Base-by-base conservation (phyloP, 805 yeast species). In the Tetrapisispora phaffii region DNA sequence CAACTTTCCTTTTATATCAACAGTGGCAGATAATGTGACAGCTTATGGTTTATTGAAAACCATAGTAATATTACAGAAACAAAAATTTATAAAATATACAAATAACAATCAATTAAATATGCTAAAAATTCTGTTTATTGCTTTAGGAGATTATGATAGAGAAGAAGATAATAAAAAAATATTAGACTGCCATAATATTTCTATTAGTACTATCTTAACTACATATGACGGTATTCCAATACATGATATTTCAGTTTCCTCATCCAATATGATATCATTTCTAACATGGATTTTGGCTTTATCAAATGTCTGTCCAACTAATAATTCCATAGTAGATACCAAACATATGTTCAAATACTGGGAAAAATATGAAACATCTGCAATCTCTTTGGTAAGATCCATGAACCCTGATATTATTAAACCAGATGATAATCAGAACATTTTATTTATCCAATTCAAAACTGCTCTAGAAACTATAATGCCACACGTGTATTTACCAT, bases 241-340 rank as follows among this genome's bases (percentile, higher is more conserved):
- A 0, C 60, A 66, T 0, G 51, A 60, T 2, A 46, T 73, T 33
- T 48, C 52, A 2, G 48, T 81, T 0, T 54, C 71, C 0, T 77
- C 76, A 0, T 43, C 54, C 0, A 69, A 68, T 6, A 47, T 82
- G 28, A 60, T 67, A 3, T 65, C 66, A 5, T 39, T 82, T 2
- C 42, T 82, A 10, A 66, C 81, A 0, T 73, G 82, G 47, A 47
- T 74, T 19, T 63, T 83, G 28, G 50, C 75, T 0, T 53, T 77
- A 2, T 61, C 70, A 1, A 67, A 75, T 9, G 51, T 45, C 70
- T 50, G 60, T 61, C 57, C 67, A 58, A 42, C 56, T 47, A 39
- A 59, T 67, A 63, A 69, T 69, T 45, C 49, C 60, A 31, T 49
- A 46, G 22, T 51, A 1, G 28, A 53, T 50, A 15, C 54, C 60